Percentiles rank a stretch among this genome's conserved stretches.
These are phyloP conservation scores for Ophiostoma angusticollis DNA, from an alignment of 2,329 filamentous ascomycete genomes.

Conservation along the genomic window DNA sequence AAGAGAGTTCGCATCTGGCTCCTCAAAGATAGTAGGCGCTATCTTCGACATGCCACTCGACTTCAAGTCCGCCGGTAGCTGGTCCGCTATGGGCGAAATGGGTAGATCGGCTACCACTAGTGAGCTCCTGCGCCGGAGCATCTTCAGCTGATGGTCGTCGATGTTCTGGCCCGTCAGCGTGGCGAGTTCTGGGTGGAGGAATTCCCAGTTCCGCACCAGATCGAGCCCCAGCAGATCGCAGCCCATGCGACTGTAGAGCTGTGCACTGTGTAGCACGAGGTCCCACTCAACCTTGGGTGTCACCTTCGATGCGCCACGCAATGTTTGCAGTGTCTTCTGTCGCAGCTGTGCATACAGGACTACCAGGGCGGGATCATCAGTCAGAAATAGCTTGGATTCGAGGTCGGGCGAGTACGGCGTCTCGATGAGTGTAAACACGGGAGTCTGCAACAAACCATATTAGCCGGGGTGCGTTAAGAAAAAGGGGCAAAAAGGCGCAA, in stretches of 20 bases:
- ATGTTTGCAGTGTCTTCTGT: conserved; percentile 66
- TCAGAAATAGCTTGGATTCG: conserved; percentile 66
- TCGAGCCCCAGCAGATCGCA: conserved; percentile 83
- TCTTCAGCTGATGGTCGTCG: conserved; percentile 50
- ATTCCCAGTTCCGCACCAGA: conserved; percentile 73
- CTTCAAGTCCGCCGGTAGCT: conserved; percentile 27
- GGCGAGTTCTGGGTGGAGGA: conserved; percentile 39
- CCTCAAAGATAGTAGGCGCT: conserved; percentile 69
- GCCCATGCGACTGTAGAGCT: conserved; percentile 80
- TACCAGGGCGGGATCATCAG: conserved; percentile 81
- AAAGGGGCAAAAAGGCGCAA: neutral
- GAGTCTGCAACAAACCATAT: conserved; percentile 39
- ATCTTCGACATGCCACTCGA: conserved; percentile 35
- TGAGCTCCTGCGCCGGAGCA: conserved; percentile 60
- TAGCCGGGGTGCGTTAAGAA: neutral
- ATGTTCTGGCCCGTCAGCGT: conserved; percentile 27
- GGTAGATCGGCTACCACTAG: conserved; percentile 68
- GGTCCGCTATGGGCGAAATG: conserved; percentile 21
- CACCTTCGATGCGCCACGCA: conserved; percentile 73
- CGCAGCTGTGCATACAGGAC: conserved; percentile 79
- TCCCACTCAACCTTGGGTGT: conserved; percentile 72
- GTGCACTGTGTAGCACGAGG: conserved; percentile 76
- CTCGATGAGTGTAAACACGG: conserved; percentile 61
- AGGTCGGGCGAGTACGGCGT: conserved; percentile 56
- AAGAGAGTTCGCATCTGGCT: conserved; percentile 80